Base-by-base conservation (phyloP, 2,329 filamentous ascomycete genomes). In the Penicillium expansum region DNA sequence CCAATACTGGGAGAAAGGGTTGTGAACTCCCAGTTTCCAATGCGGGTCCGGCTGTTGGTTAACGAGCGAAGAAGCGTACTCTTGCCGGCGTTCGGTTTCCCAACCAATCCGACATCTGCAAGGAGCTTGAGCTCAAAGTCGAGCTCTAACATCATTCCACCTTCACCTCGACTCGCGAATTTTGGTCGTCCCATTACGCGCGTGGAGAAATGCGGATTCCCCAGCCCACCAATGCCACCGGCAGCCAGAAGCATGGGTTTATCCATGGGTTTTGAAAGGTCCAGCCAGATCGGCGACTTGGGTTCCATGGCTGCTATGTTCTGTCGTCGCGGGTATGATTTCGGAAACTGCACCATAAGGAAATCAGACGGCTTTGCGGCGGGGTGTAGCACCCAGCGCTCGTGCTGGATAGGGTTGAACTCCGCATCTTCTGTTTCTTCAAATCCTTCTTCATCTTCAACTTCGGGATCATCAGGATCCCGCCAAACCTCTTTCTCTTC, bases 1-100 rank as follows among this genome's bases (percentile, higher is more conserved):
- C 94, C 94, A 53, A 99, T 95, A 65, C 96, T 97, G 3, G 94
- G 94, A 65, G 92, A 88, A 9, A 99, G 81, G 0, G 94, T 99
- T 3, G 94, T 99, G 73, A 99, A 99, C 10, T 92, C 93, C 94
- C 94, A 99, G 71, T 90, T 87, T 39, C 94, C 94, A 5, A 99
- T 86, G 38, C 94, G 85, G 1, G 94, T 91, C 58, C 92, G 88
- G 71, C 90, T 95, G 72, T 92, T 92, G 67, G 88, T 96, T 66
- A 99, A 79, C 3, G 92, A 88, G 18, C 94, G 87, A 16, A 97
- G 82, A 1, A 99, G 82, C 0, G 94, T 97, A 71, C 90, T 95
- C 76, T 99, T 99, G 9, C 94, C 94, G 5, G 93, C 94, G 72
- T 99, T 99, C 1, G 94, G 94, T 16, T 97, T 83, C 0, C 94